Evolutionary conservation across 73 alveolate genomes (phyloP).

Genomic region (Tetrahymena thermophila): DNA sequence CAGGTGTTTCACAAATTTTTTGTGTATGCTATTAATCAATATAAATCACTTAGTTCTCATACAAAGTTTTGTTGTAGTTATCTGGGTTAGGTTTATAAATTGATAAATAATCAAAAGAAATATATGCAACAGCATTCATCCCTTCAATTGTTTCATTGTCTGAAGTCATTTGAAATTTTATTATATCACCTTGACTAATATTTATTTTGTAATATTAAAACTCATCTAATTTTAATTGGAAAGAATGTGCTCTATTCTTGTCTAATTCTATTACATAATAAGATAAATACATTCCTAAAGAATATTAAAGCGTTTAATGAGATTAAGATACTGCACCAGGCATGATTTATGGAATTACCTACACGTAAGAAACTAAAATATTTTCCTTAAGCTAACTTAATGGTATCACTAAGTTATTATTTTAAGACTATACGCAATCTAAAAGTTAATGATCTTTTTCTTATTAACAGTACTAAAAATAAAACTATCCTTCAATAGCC

Average conservation of each 20-base stretch:
- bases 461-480: background rate
- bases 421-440: background rate
- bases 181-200: background rate
- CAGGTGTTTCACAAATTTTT: background rate
- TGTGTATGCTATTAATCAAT: background rate
- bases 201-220: too few species aligned
- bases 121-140: background rate
- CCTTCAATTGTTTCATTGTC: background rate
- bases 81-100: background rate
- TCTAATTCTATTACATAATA: background rate
- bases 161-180: background rate
- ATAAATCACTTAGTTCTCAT: background rate
- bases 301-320: background rate
- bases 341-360: background rate
- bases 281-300: background rate
- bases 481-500: background rate
- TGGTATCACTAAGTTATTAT: background rate
- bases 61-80: background rate
- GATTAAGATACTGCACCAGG: background rate
- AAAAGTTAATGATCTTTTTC: background rate
- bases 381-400: background rate
- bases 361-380: background rate
- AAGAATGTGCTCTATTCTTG: background rate
- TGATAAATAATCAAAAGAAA: background rate
- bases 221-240: background rate